Conservation (phyloP, 1,284 basidiomycete genomes). For the Pisolithus thermaeus region DNA sequence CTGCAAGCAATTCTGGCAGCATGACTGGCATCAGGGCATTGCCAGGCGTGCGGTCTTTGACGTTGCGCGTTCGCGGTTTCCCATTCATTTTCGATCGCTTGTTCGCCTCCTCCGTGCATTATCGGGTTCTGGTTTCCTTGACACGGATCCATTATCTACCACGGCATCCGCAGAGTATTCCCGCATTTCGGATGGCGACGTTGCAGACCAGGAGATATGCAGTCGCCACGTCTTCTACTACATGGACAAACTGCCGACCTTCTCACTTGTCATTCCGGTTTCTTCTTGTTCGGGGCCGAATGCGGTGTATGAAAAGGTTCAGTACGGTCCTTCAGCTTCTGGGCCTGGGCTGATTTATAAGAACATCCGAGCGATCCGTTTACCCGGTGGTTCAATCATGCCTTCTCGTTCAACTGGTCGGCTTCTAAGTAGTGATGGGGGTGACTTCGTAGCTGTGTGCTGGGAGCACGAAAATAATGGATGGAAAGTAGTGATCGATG, state of each 20-base stretch:
- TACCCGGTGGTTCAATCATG: slow-evolving; percentile 72
- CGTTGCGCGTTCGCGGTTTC: slow-evolving; percentile 74
- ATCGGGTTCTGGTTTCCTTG: slow-evolving; percentile 64
- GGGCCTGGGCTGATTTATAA: slow-evolving; percentile 55
- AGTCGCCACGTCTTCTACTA: slow-evolving; percentile 68
- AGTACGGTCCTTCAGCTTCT: slow-evolving; percentile 46
- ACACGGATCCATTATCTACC: slow-evolving; percentile 58
- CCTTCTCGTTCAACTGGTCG: slow-evolving; percentile 63
- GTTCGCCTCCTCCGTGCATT: slow-evolving; percentile 72
- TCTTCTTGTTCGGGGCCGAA: slow-evolving; percentile 55
- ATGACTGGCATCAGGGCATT: slow-evolving; percentile 56
- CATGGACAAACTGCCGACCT: slow-evolving; percentile 67
- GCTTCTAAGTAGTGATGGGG: slow-evolving; percentile 66
- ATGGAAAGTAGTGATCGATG: slow-evolving; percentile 76
- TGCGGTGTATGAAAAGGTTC: slow-evolving; percentile 62
- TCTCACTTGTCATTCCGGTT: slow-evolving; percentile 67
- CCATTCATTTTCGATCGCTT: slow-evolving; percentile 69
- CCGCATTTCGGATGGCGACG: slow-evolving; percentile 22
- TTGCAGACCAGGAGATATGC: slow-evolving; percentile 36
- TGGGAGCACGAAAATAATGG: slow-evolving; percentile 80
- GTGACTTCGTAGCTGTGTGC: slow-evolving; percentile 65
- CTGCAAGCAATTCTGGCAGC: slow-evolving; percentile 74
- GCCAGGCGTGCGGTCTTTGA: slow-evolving; percentile 74
- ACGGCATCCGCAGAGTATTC: slow-evolving; percentile 44
- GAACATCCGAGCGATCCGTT: slow-evolving; percentile 59